These are phyloP conservation scores for Pseudopyricularia cyperi DNA, from an alignment of 2,329 filamentous ascomycete genomes.

Conservation along the genomic window DNA sequence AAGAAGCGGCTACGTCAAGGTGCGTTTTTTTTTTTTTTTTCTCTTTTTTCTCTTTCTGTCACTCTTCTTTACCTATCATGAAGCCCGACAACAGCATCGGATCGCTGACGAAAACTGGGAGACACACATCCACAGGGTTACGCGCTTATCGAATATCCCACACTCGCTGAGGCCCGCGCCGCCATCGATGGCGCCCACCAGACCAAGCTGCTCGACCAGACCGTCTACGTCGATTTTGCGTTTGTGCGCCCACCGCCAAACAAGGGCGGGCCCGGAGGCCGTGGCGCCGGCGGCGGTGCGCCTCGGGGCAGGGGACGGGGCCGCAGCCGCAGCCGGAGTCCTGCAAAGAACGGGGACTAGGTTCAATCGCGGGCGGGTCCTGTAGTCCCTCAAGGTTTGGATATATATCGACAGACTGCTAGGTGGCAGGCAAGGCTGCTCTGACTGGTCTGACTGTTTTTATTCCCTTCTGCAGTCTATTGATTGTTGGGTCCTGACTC, in stretches of 20 bases:
- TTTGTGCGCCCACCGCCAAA: slow-evolving; percentile 68
- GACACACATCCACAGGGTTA: slow-evolving; percentile 48
- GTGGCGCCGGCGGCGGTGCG: slow-evolving; percentile 22
- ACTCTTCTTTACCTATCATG: not conserved
- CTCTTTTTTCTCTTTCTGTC: not conserved
- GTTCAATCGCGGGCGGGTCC: not conserved
- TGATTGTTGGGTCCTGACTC: not conserved
- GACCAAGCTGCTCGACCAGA: slow-evolving; percentile 70
- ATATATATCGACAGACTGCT: not conserved
- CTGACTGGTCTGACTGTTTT: no score
- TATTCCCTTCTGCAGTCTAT: no score
- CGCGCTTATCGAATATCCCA: slow-evolving; percentile 73
- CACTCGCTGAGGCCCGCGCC: slow-evolving; percentile 64
- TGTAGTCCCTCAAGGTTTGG: not conserved
- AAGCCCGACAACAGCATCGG: no score
- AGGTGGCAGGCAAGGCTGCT: not conserved
- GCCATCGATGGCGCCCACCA: slow-evolving; percentile 70
- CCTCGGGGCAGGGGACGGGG: slow-evolving; percentile 23
- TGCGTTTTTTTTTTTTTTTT: slow-evolving; percentile 18
- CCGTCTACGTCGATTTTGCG: slow-evolving; percentile 68
- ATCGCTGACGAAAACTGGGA: not conserved
- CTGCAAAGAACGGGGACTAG: slow-evolving; percentile 12
- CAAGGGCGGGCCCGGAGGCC: slow-evolving; percentile 25
- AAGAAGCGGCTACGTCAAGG: slow-evolving; percentile 78
- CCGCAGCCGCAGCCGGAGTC: slow-evolving; percentile 35